A percentile compares a stretch with the other conserved stretches of the same genome.
Conservation (phyloP, 2,329 filamentous ascomycete genomes). For the Cytospora mali region DNA sequence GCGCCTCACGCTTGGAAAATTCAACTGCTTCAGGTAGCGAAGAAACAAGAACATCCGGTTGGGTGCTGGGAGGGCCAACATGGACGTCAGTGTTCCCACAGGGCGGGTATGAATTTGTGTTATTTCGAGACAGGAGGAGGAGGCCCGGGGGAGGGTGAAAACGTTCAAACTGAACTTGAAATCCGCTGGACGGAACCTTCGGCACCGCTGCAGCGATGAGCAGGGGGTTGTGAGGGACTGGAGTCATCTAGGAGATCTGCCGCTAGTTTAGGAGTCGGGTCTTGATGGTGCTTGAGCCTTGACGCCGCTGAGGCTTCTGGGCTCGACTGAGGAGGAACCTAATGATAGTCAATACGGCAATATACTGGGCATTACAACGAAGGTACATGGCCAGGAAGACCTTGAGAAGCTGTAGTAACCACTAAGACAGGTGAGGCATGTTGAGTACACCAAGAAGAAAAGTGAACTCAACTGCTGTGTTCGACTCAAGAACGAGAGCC, state of each 20-base stretch:
- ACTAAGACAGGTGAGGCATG: background rate
- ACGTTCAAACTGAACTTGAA: background rate
- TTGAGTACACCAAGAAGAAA: background rate
- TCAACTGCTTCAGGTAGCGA: conserved; percentile 52
- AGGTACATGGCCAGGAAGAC: background rate
- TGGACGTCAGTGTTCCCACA: background rate
- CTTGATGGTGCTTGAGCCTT: too few relatives aligned
- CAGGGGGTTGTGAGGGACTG: background rate
- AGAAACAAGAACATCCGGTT: background rate
- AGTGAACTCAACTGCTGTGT: background rate
- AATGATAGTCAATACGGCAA: too few relatives aligned
- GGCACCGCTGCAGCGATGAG: background rate
- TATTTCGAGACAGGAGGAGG: background rate
- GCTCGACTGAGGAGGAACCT: too few relatives aligned
- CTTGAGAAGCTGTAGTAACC: too few relatives aligned
- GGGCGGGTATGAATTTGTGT: background rate
- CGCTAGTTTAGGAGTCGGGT: too few relatives aligned
- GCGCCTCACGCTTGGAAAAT: conserved; percentile 52
- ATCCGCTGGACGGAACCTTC: background rate
- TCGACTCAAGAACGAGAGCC: too few relatives aligned
- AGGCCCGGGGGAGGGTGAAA: background rate
- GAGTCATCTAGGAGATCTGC: background rate
- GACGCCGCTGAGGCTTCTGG: too few relatives aligned
- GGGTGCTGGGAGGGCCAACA: background rate
- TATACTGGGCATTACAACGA: background rate